These are phyloP conservation scores for Macadamia integrifolia DNA, from an alignment of 164 flowering plant species.

Conservation along the genomic window DNA sequence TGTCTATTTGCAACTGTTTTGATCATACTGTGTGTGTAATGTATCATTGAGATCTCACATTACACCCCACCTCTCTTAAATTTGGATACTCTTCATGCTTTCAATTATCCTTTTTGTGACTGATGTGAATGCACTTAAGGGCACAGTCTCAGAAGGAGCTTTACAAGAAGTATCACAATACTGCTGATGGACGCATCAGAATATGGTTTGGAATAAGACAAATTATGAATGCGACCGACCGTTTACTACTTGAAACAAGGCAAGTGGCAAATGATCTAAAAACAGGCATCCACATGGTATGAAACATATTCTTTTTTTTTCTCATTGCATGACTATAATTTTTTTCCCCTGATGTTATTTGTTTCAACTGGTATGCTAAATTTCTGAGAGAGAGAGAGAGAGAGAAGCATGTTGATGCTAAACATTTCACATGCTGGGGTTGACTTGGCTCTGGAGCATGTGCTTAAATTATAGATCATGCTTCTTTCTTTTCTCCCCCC, in stretches of 20 bases:
- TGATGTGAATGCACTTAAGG: conserved; percentile 5
- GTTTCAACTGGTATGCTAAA: too few relatives aligned
- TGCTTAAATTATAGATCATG: too few relatives aligned
- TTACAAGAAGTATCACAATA: conserved; percentile 56
- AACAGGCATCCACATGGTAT: conserved; percentile 93
- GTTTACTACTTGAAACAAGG: conserved; percentile 58
- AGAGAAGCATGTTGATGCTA: too few relatives aligned
- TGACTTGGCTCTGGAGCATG: too few relatives aligned
- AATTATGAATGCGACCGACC: conserved; percentile 86
- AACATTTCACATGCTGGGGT: too few relatives aligned
- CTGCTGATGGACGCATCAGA: conserved; percentile 82
- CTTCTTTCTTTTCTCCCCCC: too few relatives aligned
- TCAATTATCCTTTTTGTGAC: conserved; percentile 1
- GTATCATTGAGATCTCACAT: background rate
- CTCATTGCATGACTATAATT: too few relatives aligned
- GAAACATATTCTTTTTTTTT: too few relatives aligned
- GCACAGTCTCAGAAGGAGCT: conserved; percentile 75
- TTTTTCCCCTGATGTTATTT: too few relatives aligned
- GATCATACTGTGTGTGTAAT: background rate
- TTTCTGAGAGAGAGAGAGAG: too few relatives aligned
- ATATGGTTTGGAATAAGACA: conserved; percentile 88
- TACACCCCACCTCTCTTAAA: background rate
- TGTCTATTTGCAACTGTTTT: background rate
- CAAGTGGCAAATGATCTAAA: conserved; percentile 58
- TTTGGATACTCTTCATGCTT: background rate